A percentile compares a stretch with the other conserved stretches of the same genome.
Conservation (phyloP, 2,329 filamentous ascomycete species). For the Domatiomyces catenatus region DNA sequence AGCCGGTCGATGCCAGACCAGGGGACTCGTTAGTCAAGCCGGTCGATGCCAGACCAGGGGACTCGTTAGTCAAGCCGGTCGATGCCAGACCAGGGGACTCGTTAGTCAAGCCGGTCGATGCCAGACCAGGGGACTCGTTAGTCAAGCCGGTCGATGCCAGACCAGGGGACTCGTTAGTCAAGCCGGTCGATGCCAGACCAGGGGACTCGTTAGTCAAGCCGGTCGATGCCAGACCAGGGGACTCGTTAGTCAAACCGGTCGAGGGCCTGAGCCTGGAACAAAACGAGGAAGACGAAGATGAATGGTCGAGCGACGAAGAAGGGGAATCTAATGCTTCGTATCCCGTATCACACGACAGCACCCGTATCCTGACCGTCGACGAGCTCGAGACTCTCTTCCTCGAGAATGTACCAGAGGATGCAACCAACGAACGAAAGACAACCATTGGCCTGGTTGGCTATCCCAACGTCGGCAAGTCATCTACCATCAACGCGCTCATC, state of each 20-base stretch:
- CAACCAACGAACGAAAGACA: slow-evolving; percentile 48
- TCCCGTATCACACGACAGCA: slow-evolving; percentile 24
- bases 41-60: too few relatives aligned
- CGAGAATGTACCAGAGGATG: slow-evolving; percentile 47
- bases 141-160: slow-evolving; percentile 7
- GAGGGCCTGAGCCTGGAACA: slow-evolving; percentile 17
- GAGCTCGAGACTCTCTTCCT: slow-evolving; percentile 85
- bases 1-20: slow-evolving; percentile 13
- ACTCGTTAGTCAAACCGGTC: slow-evolving; percentile 10
- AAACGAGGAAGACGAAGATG: slow-evolving; percentile 30
- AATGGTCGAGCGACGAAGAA: slow-evolving; percentile 28
- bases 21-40: slow-evolving; percentile 8
- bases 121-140: slow-evolving; percentile 12
- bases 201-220: too few relatives aligned
- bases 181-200: slow-evolving; percentile 8
- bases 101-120: slow-evolving; percentile 10
- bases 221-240: slow-evolving; percentile 9
- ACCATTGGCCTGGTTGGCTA: slow-evolving; percentile 92
- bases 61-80: slow-evolving; percentile 8
- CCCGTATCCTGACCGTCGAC: slow-evolving; percentile 76
- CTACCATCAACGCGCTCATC: slow-evolving; percentile 96
- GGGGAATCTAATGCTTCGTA: slow-evolving; percentile 23
- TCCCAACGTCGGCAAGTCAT: slow-evolving; percentile 66
- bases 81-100: too few relatives aligned
- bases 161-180: too few relatives aligned